phyloP scores from a whole-genome alignment of 2,329 filamentous ascomycete species.

The Aaosphaeria arxii region DNA sequence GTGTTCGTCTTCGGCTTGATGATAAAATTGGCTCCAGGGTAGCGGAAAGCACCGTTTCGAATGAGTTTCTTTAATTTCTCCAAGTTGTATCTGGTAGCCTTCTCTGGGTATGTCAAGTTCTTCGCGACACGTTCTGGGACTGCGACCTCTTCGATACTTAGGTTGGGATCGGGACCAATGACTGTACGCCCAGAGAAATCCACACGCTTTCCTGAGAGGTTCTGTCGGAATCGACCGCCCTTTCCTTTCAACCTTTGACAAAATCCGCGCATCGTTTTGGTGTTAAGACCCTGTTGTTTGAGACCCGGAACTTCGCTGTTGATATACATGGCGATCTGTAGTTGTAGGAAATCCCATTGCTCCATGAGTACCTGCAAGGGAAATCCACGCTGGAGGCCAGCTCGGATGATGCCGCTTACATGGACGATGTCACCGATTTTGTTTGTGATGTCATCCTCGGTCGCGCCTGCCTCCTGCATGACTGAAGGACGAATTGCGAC shows the following conservation, averaged over 20 bases:
- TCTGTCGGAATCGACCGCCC: slow-evolving; percentile 94
- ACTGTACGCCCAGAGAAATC: slow-evolving; percentile 97
- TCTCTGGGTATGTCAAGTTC: slow-evolving; percentile 93
- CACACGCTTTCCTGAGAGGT: slow-evolving; percentile 95
- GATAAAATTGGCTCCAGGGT: slow-evolving; percentile 85
- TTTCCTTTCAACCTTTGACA: slow-evolving; percentile 96
- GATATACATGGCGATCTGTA: slow-evolving; percentile 96
- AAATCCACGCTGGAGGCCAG: slow-evolving; percentile 78
- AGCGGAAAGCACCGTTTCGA: slow-evolving; percentile 69
- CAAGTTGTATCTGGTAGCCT: slow-evolving; percentile 80
- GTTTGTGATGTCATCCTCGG: slow-evolving; percentile 93
- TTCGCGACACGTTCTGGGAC: slow-evolving; percentile 90
- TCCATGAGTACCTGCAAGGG: slow-evolving; percentile 90
- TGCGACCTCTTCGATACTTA: slow-evolving; percentile 90
- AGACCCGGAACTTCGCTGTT: slow-evolving; percentile 94
- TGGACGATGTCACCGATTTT: slow-evolving; percentile 97
- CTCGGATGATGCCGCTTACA: slow-evolving; percentile 82
- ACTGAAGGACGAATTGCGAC: slow-evolving; percentile 94
- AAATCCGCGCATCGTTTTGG: slow-evolving; percentile 86
- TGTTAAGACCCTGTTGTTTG: slow-evolving; percentile 79
- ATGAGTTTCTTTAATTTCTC: slow-evolving; percentile 75
- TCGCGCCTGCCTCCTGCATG: slow-evolving; percentile 87
- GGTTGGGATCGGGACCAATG: slow-evolving; percentile 94
- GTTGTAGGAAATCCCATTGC: slow-evolving; percentile 94
- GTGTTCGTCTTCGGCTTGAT: slow-evolving; percentile 66